A percentile compares a stretch with the other conserved stretches of the same genome.
Conservation (phyloP, 208 protist genomes). For the Leishmania aethiopica region DNA sequence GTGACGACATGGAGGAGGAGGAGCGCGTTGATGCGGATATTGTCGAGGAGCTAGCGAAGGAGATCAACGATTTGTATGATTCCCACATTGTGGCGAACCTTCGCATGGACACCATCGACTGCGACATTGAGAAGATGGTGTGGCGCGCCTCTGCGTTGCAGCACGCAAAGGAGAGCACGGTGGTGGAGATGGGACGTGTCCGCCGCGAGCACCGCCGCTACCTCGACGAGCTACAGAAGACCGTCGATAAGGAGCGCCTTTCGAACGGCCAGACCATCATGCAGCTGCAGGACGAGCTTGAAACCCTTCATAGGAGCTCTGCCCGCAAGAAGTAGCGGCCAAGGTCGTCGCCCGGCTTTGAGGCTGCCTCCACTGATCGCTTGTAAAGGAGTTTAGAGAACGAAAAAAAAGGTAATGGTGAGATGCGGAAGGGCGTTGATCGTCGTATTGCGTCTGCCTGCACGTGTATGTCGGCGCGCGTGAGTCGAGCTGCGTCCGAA, state of each 20-base stretch:
- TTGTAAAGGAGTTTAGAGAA: neutral
- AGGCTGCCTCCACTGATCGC: neutral
- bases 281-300: conserved; percentile 54
- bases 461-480: neutral
- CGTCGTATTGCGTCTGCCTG: neutral
- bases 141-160: conserved; percentile 50
- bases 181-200: conserved; percentile 54
- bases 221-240: conserved; percentile 48
- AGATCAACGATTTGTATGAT: conserved; percentile 62
- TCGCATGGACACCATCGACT: conserved; percentile 60
- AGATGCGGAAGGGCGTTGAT: neutral
- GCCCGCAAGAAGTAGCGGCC: neutral
- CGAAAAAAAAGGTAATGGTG: neutral
- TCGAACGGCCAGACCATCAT: conserved; percentile 52
- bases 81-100: conserved; percentile 46
- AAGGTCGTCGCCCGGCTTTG: too few species aligned
- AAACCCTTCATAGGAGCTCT: conserved; percentile 21
- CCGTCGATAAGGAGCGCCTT: conserved; percentile 49
- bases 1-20: conserved; percentile 41
- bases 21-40: conserved; percentile 75
- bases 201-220: conserved; percentile 63
- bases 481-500: neutral
- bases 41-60: conserved; percentile 54
- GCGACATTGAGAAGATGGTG: conserved; percentile 65
- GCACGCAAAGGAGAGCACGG: conserved; percentile 52